phyloP scores from a whole-genome alignment of 2,329 filamentous ascomycete genomes.

The Stagonosporopsis tanaceti region DNA sequence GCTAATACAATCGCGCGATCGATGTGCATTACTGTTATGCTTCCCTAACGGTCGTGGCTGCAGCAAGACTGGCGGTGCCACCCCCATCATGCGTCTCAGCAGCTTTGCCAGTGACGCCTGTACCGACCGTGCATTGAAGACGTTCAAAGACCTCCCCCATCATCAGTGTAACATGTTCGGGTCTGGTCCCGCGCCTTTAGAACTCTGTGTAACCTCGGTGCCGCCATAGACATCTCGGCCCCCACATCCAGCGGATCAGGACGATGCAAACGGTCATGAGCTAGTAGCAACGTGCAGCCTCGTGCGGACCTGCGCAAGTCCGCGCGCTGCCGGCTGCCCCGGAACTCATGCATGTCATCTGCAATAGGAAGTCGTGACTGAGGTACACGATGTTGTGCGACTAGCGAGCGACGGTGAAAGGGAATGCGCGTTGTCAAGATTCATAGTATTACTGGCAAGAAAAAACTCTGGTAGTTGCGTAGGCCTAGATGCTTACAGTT shows the following conservation, averaged over 20 bases:
- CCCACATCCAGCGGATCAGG: not conserved
- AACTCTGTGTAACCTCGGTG: constrained; percentile 13
- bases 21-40: not conserved
- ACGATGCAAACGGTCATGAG: constrained; percentile 9
- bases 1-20: not conserved
- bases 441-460: not conserved
- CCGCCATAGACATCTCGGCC: constrained; percentile 3
- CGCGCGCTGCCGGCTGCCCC: not conserved
- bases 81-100: constrained; percentile 10
- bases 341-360: constrained; percentile 7
- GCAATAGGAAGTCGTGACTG: not conserved
- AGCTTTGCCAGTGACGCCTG: not conserved
- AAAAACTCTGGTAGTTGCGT: constrained; percentile 1
- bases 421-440: not conserved
- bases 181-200: not conserved
- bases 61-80: not conserved
- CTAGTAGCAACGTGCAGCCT: constrained; percentile 5
- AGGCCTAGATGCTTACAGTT: not conserved
- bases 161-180: constrained; percentile 14
- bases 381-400: constrained; percentile 4
- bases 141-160: constrained; percentile 2
- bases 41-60: not conserved
- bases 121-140: not conserved
- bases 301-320: constrained; percentile 10
- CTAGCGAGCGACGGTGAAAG: not conserved